Percentiles rank a stretch among this genome's conserved stretches.
phyloP scores from a whole-genome alignment of 192 early-diverging fungal species.

The Diversispora eburnea region DNA sequence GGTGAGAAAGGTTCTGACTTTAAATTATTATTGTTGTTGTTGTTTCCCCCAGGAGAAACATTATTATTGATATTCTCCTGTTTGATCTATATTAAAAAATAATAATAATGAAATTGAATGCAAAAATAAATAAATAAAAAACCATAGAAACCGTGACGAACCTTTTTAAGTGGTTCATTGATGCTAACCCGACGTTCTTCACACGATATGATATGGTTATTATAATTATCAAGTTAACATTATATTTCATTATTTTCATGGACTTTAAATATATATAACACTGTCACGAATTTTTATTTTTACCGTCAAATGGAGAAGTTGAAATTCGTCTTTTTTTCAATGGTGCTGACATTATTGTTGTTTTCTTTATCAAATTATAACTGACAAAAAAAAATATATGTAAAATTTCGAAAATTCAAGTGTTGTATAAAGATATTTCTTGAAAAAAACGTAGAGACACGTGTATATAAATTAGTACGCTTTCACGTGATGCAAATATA shows the following conservation, averaged over 20 bases:
- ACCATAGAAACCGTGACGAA: not conserved
- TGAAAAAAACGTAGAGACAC: too few species aligned
- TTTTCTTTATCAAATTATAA: too few species aligned
- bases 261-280: too few species aligned
- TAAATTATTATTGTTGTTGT: not conserved
- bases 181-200: not conserved
- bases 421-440: too few species aligned
- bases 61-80: not conserved
- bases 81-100: not conserved
- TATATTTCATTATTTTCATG: too few species aligned
- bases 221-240: not conserved
- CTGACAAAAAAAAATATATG: too few species aligned
- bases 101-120: not conserved
- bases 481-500: too few species aligned
- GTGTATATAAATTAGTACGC: too few species aligned
- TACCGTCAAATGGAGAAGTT: not conserved
- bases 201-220: not conserved
- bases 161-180: constrained; percentile 13
- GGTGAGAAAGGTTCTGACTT: not conserved
- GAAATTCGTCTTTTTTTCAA: constrained; percentile 3
- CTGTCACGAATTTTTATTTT: too few species aligned
- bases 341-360: too few species aligned
- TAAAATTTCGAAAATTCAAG: too few species aligned
- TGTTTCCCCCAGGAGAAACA: not conserved
- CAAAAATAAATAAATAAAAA: not conserved